Evolutionary conservation across 2,329 filamentous ascomycete genomes (phyloP), one percentile per base, ranked within the genome.

Genomic region (Fragosphaeria purpurea): DNA sequence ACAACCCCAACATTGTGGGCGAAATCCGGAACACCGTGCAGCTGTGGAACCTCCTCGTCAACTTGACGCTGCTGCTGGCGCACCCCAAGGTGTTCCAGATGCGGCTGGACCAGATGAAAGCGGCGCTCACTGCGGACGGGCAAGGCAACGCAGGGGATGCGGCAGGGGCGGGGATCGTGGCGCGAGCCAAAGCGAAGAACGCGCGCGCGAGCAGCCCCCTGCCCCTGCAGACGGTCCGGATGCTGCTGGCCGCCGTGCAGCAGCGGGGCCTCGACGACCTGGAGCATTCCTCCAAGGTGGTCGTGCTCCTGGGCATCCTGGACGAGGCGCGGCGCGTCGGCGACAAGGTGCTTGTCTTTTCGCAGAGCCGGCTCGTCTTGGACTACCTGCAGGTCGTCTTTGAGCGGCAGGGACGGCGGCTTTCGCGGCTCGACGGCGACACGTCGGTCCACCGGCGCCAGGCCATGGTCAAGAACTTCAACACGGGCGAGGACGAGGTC

Each of bases 311-410:
- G 42, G 67, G 74, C 44, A 91, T 96, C 46, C 64, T 95, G 0
- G 70, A 83, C 30, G 74, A 83, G 55, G 83, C 83, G 6, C 76
- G 74, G 40, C 62, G 62, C 1, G 66, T 72, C 0, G 73, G 74
- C 0, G 90, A 96, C 63, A 89, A 89, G 60, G 77, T 89, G 1
- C 72, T 96, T 1, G 69, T 95, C 0, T 96, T 96, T 60, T 86
- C 85, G 0, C 84, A 88, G 49, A 85, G 81, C 11, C 70, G 88
- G 9, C 67, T 70, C 0, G 85, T 85, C 0, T 69, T 96, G 5
- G 62, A 89, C 57, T 91, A 83, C 57, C 70, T 95, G 1, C 74
- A 82, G 47, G 57, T 67, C 0, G 63, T 85, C 22, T 74, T 88
- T 40, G 64, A 62, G 5, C 59, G 59, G 22, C 71, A 76, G 51